phyloP scores from a whole-genome alignment of 2,329 filamentous ascomycete genomes.

The Didymella segeticola region DNA sequence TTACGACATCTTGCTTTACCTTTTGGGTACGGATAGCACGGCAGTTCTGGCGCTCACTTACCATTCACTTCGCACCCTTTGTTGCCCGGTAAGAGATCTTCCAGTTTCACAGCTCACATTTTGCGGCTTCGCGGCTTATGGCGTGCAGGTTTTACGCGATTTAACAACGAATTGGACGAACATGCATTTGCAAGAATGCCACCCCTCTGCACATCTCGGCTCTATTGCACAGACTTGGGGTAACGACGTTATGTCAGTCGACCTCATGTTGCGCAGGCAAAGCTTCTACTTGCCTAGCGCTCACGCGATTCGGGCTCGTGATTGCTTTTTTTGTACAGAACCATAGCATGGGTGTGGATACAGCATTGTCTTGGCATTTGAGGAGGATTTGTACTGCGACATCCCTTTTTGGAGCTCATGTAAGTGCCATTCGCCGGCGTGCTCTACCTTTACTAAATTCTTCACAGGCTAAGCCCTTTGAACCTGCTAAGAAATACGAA shows the following conservation, averaged over 20 bases:
- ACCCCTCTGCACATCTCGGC: conserved; percentile 2
- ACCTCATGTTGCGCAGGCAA: conserved; percentile 9
- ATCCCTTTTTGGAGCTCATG: conserved; percentile 10
- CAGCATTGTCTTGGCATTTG: conserved; percentile 1
- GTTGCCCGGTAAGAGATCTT: conserved; percentile 5
- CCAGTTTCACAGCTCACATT: conserved; percentile 6
- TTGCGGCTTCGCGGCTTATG: conserved; percentile 9
- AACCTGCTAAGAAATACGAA: conserved; percentile 15
- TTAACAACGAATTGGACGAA: conserved; percentile 1
- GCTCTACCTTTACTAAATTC: conserved; percentile 9
- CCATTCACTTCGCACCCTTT: not conserved
- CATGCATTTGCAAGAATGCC: conserved; percentile 13
- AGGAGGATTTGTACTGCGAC: not conserved
- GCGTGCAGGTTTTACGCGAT: conserved; percentile 7
- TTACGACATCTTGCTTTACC: not conserved
- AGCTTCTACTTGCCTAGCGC: not conserved
- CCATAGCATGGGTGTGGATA: conserved; percentile 3
- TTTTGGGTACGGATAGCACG: not conserved
- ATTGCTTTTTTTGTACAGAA: conserved; percentile 1
- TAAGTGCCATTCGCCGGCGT: conserved; percentile 4
- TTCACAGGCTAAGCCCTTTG: conserved; percentile 3
- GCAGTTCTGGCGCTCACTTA: not conserved
- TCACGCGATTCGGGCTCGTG: conserved; percentile 5
- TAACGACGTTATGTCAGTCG: conserved; percentile 2
- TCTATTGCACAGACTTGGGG: not conserved